Evolutionary conservation across 345 rosid species (phyloP), one percentile per base, ranked within the genome.

Genomic region (Cardiospermum halicacabum): DNA sequence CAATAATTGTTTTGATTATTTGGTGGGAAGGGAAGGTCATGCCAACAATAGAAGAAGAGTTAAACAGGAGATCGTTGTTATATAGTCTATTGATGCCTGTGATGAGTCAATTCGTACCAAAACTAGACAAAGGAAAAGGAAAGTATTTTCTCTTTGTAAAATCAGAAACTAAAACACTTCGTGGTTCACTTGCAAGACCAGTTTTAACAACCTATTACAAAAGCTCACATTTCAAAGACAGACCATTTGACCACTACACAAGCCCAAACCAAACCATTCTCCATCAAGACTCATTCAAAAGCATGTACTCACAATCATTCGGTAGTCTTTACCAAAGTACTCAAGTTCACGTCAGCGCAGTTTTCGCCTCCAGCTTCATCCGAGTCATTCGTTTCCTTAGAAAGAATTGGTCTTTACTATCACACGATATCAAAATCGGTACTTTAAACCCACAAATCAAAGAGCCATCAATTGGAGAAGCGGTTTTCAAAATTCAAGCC

Each of bases 91-190:
- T 80, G 75, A 82, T 82, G 87, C 87, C 87, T 6, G 82, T 82
- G 27, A 75, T 82, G 81, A 72, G 36, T 70, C 79, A 80, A 40
- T 82, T 68, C 62, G 77, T 82, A 19, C 77, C 81, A 26, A 79
- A 73, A 27, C 64, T 80, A 31, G 87, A 82, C 24, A 75, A 77
- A 71, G 87, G 87, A 27, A 82, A 82, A 37, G 82, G 85, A 69
- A 80, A 82, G 87, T 82, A 85, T 56, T 79, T 85, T 73, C 57
- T 80, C 68, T 85, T 85, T 68, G 63, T 85, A 34, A 85, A 85
- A 78, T 81, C 85, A 22, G 89, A 85, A 71, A 69, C 79, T 18
- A 78, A 67, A 60, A 80, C 89, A n/a, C 87, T 75, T 0, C 72
- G 85, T 30, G 85, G 87, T 22, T 77, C 82, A 15, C 61, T 71